phyloP scores from a whole-genome alignment of 2,329 filamentous ascomycete genomes.

The Cyphellophora europaea region DNA sequence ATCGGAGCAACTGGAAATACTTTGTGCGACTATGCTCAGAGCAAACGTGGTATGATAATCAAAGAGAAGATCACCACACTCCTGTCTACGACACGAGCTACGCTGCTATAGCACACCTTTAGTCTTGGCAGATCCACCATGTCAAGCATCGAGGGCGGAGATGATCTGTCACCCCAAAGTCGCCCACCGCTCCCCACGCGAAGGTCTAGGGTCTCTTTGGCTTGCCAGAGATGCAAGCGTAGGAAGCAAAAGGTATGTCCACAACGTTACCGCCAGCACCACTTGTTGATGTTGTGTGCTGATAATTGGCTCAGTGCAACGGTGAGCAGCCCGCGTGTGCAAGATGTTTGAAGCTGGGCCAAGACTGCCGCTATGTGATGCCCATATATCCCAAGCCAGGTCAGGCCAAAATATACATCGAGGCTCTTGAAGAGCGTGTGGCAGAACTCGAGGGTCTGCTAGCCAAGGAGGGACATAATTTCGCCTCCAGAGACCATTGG shows the following conservation, averaged over 20 bases:
- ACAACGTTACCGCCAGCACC: too few relatives aligned
- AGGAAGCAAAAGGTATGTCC: slow-evolving; percentile 2
- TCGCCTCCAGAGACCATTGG: slow-evolving; percentile 2
- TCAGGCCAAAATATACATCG: slow-evolving; percentile 2
- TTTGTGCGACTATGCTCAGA: too few relatives aligned
- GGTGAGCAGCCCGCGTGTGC: slow-evolving; percentile 2
- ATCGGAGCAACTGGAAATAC: too few relatives aligned
- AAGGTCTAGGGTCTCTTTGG: slow-evolving; percentile 3
- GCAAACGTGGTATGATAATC: too few relatives aligned
- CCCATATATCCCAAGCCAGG: not conserved
- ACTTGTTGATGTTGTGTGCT: not conserved
- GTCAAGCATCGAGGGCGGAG: too few relatives aligned
- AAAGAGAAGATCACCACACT: too few relatives aligned
- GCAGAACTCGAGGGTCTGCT: slow-evolving; percentile 3
- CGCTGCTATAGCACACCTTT: too few relatives aligned
- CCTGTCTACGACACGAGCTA: too few relatives aligned
- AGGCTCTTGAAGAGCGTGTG: slow-evolving; percentile 3
- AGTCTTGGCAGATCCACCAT: too few relatives aligned
- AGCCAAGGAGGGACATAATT: not conserved
- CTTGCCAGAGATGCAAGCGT: slow-evolving; percentile 4
- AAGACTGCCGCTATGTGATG: slow-evolving; percentile 3
- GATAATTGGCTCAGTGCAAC: not conserved
- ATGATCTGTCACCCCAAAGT: too few relatives aligned
- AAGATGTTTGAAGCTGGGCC: not conserved
- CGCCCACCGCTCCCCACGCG: too few relatives aligned